phyloP scores from a whole-genome alignment of 2,329 filamentous ascomycete genomes.

The Penicillium aurantiogriseum region DNA sequence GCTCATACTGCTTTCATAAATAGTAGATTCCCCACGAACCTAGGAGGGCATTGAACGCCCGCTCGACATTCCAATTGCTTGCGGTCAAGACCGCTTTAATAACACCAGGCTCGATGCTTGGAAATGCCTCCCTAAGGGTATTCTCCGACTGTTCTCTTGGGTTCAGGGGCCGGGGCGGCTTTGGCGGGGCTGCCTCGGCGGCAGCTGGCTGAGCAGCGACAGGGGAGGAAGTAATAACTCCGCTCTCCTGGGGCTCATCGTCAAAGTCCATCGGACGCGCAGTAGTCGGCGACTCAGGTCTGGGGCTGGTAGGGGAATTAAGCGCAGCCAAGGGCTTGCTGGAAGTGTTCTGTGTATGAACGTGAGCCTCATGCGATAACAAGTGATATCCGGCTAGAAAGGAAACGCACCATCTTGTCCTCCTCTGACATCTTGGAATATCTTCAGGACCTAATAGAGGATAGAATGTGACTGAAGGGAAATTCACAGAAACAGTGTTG shows the following conservation, averaged over 20 bases:
- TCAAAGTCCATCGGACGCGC: slow-evolving; percentile 58
- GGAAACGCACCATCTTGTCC: slow-evolving; percentile 34
- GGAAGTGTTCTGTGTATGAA: slow-evolving; percentile 33
- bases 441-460: background rate
- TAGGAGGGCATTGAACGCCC: slow-evolving; percentile 90
- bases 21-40: slow-evolving; percentile 51
- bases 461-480: slow-evolving; percentile 1
- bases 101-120: slow-evolving; percentile 72
- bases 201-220: slow-evolving; percentile 30
- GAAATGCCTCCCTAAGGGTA: slow-evolving; percentile 92
- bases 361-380: slow-evolving; percentile 22
- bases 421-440: slow-evolving; percentile 36
- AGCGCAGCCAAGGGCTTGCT: slow-evolving; percentile 33
- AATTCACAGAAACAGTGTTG: slow-evolving; percentile 12
- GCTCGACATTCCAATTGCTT: slow-evolving; percentile 83
- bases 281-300: slow-evolving; percentile 55
- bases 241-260: slow-evolving; percentile 52
- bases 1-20: background rate
- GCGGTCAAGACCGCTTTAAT: slow-evolving; percentile 85
- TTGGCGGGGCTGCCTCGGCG: slow-evolving; percentile 59
- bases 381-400: slow-evolving; percentile 5
- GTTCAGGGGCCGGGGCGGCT: slow-evolving; percentile 79
- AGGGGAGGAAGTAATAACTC: slow-evolving; percentile 29
- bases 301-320: slow-evolving; percentile 32
- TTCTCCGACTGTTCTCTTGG: slow-evolving; percentile 81